Percentiles rank a stretch among this genome's conserved stretches.
These are phyloP conservation scores for Exophiala dermatitidis DNA, from an alignment of 2,329 filamentous ascomycete species.

Conservation along the genomic window DNA sequence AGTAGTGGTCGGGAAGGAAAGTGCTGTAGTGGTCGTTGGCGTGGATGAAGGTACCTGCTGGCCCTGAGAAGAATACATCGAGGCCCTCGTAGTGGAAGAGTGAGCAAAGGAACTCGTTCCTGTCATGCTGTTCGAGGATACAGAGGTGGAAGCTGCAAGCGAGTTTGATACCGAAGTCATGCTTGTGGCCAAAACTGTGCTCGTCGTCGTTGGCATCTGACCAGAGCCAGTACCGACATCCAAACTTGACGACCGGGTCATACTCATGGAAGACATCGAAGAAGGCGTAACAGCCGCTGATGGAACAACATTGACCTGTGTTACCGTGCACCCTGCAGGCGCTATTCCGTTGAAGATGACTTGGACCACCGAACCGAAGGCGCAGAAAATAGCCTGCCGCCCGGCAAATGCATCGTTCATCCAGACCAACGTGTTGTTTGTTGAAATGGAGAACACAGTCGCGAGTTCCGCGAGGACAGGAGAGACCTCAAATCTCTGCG, in stretches of 20 bases:
- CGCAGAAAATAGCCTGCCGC: slow-evolving; percentile 18
- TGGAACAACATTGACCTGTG: slow-evolving; percentile 9
- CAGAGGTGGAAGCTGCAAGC: not conserved
- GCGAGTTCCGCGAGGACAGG: slow-evolving; percentile 10
- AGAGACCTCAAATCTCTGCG: slow-evolving; percentile 12
- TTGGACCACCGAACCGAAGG: slow-evolving; percentile 12
- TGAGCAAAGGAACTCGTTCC: not conserved
- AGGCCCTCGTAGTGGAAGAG: not conserved
- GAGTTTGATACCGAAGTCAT: not conserved
- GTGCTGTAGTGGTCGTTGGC: not conserved
- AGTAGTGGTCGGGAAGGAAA: slow-evolving; percentile 4
- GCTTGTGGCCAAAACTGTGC: not conserved
- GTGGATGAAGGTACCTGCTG: not conserved
- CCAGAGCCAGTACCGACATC: not conserved
- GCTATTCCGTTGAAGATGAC: slow-evolving; percentile 12
- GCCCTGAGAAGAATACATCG: not conserved
- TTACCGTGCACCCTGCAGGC: slow-evolving; percentile 11
- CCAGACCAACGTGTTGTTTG: slow-evolving; percentile 15
- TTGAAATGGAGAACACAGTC: slow-evolving; percentile 13
- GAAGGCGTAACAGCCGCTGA: not conserved
- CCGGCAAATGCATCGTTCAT: slow-evolving; percentile 16
- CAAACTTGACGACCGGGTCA: slow-evolving; percentile 3
- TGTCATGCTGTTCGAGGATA: not conserved
- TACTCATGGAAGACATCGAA: slow-evolving; percentile 1
- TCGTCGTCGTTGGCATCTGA: not conserved